Evolutionary conservation across 345 rosid genomes (phyloP).

Genomic region (Acer negundo): DNA sequence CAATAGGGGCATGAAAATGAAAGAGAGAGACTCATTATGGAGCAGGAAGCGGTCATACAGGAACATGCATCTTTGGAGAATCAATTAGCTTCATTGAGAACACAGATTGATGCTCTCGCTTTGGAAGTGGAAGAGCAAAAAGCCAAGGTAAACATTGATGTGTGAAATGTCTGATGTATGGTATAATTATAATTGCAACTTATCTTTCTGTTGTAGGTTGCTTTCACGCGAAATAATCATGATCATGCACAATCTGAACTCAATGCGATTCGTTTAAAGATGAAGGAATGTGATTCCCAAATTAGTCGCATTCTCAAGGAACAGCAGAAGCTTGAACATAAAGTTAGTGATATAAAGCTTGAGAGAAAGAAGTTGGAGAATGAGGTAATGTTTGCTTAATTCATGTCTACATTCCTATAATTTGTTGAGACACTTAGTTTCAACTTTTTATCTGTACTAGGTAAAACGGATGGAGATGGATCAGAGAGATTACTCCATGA

Average conservation of each 20-base stretch:
- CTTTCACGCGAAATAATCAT: slow-evolving; percentile 51
- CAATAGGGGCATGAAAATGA: slow-evolving; percentile 72
- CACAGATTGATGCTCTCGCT: slow-evolving; percentile 61
- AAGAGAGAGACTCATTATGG: slow-evolving; percentile 80
- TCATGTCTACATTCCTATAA: not conserved
- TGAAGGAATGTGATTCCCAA: slow-evolving; percentile 93
- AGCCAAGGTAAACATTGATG: slow-evolving; percentile 55
- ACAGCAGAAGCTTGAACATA: slow-evolving; percentile 75
- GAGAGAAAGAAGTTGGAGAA: slow-evolving; percentile 94
- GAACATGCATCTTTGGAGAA: slow-evolving; percentile 72
- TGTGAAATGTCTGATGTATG: slow-evolving; percentile 4
- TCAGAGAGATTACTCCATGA: slow-evolving; percentile 79
- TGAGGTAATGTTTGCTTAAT: slow-evolving; percentile 58
- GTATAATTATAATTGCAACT: slow-evolving; percentile 16
- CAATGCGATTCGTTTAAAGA: slow-evolving; percentile 61
- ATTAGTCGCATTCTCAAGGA: slow-evolving; percentile 65
- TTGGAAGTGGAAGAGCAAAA: slow-evolving; percentile 69
- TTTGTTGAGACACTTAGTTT: slow-evolving; percentile 11
- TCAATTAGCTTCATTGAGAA: slow-evolving; percentile 62
- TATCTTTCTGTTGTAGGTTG: slow-evolving; percentile 56
- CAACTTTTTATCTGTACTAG: slow-evolving; percentile 29
- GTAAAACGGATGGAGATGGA: slow-evolving; percentile 80
- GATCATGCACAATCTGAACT: slow-evolving; percentile 71
- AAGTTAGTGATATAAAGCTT: slow-evolving; percentile 71
- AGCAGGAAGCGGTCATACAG: slow-evolving; percentile 71